These are phyloP conservation scores for Amphicarpaea edgeworthii DNA, from an alignment of 306 rosid genomes.

Conservation along the genomic window DNA sequence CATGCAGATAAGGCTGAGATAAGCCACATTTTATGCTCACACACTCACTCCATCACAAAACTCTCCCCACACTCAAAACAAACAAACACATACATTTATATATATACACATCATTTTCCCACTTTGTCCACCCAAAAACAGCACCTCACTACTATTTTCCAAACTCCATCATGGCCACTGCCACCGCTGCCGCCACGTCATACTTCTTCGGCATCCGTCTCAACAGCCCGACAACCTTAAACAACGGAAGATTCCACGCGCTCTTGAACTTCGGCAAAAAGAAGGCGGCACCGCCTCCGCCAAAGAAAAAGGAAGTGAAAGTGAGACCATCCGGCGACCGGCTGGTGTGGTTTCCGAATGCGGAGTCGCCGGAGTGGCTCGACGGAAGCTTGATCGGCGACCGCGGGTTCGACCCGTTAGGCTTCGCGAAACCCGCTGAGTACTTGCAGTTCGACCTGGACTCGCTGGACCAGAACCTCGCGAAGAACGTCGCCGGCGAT, in stretches of 20 bases:
- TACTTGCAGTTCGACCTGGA: conserved; percentile 77
- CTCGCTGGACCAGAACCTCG: conserved; percentile 82
- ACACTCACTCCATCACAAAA: conserved; percentile 43
- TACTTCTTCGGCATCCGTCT: conserved; percentile 64
- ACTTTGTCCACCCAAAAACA: conserved; percentile 34
- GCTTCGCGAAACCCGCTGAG: conserved; percentile 72
- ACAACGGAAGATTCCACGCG: conserved; percentile 57
- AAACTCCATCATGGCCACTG: conserved; percentile 53
- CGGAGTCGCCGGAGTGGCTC: conserved; percentile 75
- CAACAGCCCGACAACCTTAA: neutral
- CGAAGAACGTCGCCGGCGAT: conserved; percentile 72
- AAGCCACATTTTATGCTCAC: conserved; percentile 43
- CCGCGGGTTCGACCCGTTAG: conserved; percentile 78
- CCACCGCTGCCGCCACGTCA: conserved; percentile 59
- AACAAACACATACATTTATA: too few species aligned
- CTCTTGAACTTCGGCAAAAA: conserved; percentile 51
- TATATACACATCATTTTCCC: conserved; percentile 13
- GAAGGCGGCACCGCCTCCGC: conserved; percentile 43
- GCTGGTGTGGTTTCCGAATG: conserved; percentile 73
- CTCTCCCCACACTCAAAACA: neutral
- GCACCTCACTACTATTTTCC: neutral
- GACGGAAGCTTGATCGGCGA: conserved; percentile 72
- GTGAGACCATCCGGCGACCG: conserved; percentile 40
- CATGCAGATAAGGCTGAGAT: conserved; percentile 67
- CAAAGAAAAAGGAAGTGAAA: conserved; percentile 50